Percentiles rank a stretch among this genome's conserved stretches.
phyloP scores from a whole-genome alignment of 1,139 yeast species.

The Candida albicans region DNA sequence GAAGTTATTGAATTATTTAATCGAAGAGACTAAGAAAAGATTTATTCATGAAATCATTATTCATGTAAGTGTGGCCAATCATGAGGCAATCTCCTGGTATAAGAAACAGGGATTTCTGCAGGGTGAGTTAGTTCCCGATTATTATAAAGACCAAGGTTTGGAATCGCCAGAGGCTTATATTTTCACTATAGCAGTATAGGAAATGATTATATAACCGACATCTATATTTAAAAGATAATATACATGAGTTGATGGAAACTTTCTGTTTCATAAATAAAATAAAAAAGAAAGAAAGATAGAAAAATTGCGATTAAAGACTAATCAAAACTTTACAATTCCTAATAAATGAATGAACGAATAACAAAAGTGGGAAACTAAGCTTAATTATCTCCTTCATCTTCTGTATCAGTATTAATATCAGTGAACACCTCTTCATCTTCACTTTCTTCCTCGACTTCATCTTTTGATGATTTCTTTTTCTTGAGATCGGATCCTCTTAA shows the following conservation, averaged over 20 bases:
- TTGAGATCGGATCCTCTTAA: constrained; percentile 54
- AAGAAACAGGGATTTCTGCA: constrained; percentile 51
- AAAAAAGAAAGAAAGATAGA: background rate
- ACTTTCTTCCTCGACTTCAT: constrained; percentile 38
- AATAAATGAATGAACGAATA: too few species aligned
- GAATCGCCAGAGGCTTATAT: constrained; percentile 47
- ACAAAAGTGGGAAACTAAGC: background rate
- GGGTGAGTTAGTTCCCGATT: constrained; percentile 43
- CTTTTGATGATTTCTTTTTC: constrained; percentile 18
- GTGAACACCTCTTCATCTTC: constrained; percentile 45
- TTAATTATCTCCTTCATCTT: constrained; percentile 45
- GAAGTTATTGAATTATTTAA: constrained; percentile 53
- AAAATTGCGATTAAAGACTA: background rate
- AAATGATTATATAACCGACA: background rate
- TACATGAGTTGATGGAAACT: background rate
- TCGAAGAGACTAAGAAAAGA: constrained; percentile 51
- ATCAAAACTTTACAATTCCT: background rate
- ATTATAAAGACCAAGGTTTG: constrained; percentile 52
- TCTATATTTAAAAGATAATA: constrained; percentile 3
- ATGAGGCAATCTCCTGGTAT: constrained; percentile 56
- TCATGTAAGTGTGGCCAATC: constrained; percentile 56
- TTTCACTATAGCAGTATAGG: constrained; percentile 29
- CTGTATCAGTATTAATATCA: constrained; percentile 54
- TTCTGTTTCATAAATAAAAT: background rate
- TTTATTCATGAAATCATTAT: constrained; percentile 58